Conservation (phyloP, 2,329 filamentous ascomycete genomes). For the Trichoderma lentiforme region DNA sequence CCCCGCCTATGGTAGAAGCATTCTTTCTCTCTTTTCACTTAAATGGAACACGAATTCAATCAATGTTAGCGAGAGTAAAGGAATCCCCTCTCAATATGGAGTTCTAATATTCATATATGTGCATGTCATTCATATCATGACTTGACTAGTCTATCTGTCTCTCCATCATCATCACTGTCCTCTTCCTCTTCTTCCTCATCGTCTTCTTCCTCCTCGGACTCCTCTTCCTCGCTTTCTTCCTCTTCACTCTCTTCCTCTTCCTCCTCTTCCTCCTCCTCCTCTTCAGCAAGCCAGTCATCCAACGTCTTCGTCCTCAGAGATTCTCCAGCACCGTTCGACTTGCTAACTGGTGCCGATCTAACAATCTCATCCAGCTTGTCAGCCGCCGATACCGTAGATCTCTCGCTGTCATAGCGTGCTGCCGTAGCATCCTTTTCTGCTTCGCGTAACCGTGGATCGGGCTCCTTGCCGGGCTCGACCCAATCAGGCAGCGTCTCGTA, state of each 20-base stretch:
- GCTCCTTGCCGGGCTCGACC: constrained; percentile 77
- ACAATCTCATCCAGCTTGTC: constrained; percentile 61
- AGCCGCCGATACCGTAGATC: constrained; percentile 51
- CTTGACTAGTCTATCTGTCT: constrained; percentile 43
- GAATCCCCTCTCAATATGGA: background rate
- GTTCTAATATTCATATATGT: background rate
- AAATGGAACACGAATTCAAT: background rate
- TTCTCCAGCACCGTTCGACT: constrained; percentile 50
- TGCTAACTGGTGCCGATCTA: constrained; percentile 36
- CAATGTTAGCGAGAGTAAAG: background rate
- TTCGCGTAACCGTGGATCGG: constrained; percentile 70
- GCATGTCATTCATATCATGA: background rate
- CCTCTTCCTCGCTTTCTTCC: constrained; percentile 44
- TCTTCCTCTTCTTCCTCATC: constrained; percentile 46
- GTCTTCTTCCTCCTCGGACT: constrained; percentile 48
- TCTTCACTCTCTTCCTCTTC: constrained; percentile 53
- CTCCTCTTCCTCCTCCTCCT: constrained; percentile 55
- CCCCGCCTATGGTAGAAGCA: background rate
- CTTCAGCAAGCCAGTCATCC: constrained; percentile 88
- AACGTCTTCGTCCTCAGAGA: constrained; percentile 68
- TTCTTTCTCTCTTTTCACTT: background rate
- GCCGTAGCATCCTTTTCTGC: constrained; percentile 39
- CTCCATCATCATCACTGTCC: constrained; percentile 46
- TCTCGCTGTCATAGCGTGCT: constrained; percentile 33
- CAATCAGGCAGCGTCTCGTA: constrained; percentile 80